Evolutionary conservation across 2,329 filamentous ascomycete species (phyloP).

Genomic region (Mariannaea elegans): DNA sequence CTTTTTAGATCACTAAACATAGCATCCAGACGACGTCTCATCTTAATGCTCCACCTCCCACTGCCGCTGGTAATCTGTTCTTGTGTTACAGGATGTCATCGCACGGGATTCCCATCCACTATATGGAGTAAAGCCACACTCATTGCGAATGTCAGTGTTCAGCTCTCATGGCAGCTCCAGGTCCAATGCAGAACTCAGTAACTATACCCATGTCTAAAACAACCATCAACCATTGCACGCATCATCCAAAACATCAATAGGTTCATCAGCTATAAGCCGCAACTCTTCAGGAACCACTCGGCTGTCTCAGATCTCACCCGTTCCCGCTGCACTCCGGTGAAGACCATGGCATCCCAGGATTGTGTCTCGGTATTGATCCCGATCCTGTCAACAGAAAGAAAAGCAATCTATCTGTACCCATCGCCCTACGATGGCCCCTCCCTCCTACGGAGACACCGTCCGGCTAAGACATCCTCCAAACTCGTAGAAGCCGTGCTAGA

Average conservation of each 20-base stretch:
- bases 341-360: conserved; percentile 3
- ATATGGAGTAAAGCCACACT: too few relatives aligned
- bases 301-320: conserved; percentile 15
- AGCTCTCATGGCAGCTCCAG: too few relatives aligned
- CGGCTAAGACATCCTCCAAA: not conserved
- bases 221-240: not conserved
- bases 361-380: conserved; percentile 4
- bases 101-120: too few relatives aligned
- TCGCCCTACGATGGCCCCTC: not conserved
- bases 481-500: not conserved
- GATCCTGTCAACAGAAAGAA: conserved; percentile 1
- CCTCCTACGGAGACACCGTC: conserved; percentile 4
- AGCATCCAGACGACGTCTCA: conserved; percentile 21
- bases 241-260: conserved; percentile 8
- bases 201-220: not conserved
- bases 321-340: conserved; percentile 3
- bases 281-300: not conserved
- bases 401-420: conserved; percentile 8
- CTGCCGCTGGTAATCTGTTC: not conserved
- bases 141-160: too few relatives aligned
- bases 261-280: not conserved
- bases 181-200: too few relatives aligned
- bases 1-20: conserved; percentile 24
- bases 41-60: conserved; percentile 10
- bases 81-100: not conserved